Evolutionary conservation across 441 rosid genomes (phyloP), one percentile per base, ranked within the genome.

Genomic region (Syzygium syzygioides): DNA sequence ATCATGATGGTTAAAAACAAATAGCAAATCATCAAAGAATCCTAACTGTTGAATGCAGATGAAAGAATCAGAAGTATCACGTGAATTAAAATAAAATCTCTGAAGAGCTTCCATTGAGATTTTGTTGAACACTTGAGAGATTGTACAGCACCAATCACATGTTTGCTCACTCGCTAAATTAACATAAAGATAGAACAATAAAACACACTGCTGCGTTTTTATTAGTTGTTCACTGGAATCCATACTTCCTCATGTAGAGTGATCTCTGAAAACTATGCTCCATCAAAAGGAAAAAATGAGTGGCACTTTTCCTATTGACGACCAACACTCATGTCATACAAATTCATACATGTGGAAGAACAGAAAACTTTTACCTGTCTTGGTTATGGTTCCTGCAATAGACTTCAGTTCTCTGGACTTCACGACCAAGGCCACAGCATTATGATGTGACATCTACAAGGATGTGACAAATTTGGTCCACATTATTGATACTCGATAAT

Each of bases 311-410:
- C 80, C n/a, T 20, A 37, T 55, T 50, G 48, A 32, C 23, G 50
- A n/a, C n/a, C n/a, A 20, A 85, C 18, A 34, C 11, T 85, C 17
- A 79, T 45, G 23, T 50, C 54, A 85, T 54, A 85, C 59, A 54
- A 45, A 45, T 30, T 54, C 87, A 18, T 11, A 71, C 79, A 68
- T 20, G 50, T 20, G 50, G 80, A 20, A 52, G 23, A 66, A 89
- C 25, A 84, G 45, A 60, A 18, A 87, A 68, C 4, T 41, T 32
- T 60, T 91, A 95, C 99, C 99, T 95, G 97, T 94, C 94, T 97
- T 98, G 0, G 97, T 97, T 90, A 97, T 95, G 91, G 95, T 97
- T 86, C 99, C 99, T 19, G 99, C 99, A 91, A 96, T 89, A 53
- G 98, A 94, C 30, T 94, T 92, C 92, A 95, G 95, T 94, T 95